Evolutionary conservation across 257 asterid species (phyloP).

Genomic region (Solanum piurae): DNA sequence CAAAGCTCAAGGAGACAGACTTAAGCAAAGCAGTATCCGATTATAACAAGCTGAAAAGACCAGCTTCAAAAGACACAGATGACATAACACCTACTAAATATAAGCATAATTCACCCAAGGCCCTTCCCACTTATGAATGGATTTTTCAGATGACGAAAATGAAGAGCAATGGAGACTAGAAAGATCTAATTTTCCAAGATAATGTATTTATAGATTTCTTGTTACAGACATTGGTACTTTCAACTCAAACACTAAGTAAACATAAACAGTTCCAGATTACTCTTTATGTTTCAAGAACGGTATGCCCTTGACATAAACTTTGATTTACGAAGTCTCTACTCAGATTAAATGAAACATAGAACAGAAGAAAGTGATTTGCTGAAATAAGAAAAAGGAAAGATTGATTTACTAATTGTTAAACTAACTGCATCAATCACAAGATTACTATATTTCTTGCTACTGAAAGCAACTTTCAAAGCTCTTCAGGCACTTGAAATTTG

Average conservation of each 20-base stretch:
- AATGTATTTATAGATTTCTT: neutral
- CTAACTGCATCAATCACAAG: neutral
- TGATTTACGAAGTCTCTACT: neutral
- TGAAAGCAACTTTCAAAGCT: neutral
- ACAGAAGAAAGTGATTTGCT: neutral
- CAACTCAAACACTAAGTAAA: neutral
- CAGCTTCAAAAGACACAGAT: neutral
- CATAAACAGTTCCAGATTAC: neutral
- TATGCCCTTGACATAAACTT: neutral
- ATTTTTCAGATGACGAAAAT: neutral
- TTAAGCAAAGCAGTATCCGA: neutral
- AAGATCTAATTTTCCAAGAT: neutral
- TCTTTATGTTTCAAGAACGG: neutral
- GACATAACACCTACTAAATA: neutral
- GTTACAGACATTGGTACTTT: neutral
- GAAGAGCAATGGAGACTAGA: neutral
- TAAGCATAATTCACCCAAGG: neutral
- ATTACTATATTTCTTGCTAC: neutral
- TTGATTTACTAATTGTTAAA: neutral
- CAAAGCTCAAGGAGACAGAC: neutral
- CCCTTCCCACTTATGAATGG: neutral
- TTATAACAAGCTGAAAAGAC: neutral
- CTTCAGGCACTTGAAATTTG: neutral
- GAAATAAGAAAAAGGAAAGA: neutral
- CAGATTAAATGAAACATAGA: neutral